phyloP scores from a whole-genome alignment of 805 yeast species.

The Kodamaea nitidulidarum region DNA sequence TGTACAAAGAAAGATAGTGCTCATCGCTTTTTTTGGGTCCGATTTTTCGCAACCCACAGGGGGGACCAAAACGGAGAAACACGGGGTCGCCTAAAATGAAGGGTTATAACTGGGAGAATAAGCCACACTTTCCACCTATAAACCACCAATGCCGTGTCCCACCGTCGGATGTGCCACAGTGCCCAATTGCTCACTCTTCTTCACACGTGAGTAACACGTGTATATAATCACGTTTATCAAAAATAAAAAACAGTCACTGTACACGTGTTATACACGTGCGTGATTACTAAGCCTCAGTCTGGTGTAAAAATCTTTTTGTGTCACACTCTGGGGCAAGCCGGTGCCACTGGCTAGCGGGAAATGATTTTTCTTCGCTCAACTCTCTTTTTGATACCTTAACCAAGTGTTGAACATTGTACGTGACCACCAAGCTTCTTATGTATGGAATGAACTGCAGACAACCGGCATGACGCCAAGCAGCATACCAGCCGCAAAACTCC shows the following conservation, averaged over 20 bases:
- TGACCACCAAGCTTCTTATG: neutral
- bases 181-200: neutral
- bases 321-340: neutral
- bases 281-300: constrained; percentile 4
- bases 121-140: too few species aligned
- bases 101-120: neutral
- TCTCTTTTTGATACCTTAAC: constrained; percentile 4
- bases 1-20: constrained; percentile 9
- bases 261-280: neutral
- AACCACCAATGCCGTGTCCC: too few species aligned
- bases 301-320: constrained; percentile 2
- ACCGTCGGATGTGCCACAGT: too few species aligned
- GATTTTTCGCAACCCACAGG: neutral
- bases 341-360: neutral
- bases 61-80: neutral
- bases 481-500: too few species aligned
- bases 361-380: constrained; percentile 5
- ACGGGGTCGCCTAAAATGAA: neutral
- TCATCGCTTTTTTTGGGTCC: constrained; percentile 7
- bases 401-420: constrained; percentile 4
- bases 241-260: constrained; percentile 2
- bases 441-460: neutral
- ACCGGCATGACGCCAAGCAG: neutral
- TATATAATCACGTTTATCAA: neutral
- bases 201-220: neutral